Conservation (phyloP, 257 asterid species). For the Linderniella brevidens region DNA sequence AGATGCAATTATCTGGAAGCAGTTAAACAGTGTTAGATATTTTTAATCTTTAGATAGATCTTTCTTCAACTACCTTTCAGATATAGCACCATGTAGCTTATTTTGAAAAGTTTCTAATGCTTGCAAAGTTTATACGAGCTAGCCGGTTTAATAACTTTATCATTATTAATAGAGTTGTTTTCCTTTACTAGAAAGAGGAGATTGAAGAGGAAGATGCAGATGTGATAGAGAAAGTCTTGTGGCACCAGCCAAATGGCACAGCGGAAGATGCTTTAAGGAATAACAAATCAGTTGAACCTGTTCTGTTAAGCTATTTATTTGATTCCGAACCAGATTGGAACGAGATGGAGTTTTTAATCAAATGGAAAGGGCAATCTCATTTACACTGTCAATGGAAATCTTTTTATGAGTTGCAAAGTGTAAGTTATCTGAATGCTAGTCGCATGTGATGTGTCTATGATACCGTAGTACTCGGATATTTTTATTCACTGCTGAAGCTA, state of each 20-base stretch:
- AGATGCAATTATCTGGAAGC: no score
- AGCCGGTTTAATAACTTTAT: no score
- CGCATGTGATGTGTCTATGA: neutral
- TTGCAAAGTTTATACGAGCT: no score
- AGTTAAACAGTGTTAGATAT: no score
- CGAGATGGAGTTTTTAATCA: constrained; percentile 73
- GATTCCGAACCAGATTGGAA: constrained; percentile 81
- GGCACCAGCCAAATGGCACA: constrained; percentile 97
- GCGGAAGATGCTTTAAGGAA: constrained; percentile 87
- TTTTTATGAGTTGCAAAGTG: constrained; percentile 78
- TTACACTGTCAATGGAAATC: constrained; percentile 97
- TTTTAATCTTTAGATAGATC: no score
- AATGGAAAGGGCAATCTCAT: constrained; percentile 99
- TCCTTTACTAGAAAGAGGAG: constrained; percentile 45
- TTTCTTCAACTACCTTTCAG: no score
- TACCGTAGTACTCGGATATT: constrained; percentile 4
- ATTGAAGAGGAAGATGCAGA: constrained; percentile 86
- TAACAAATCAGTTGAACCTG: constrained; percentile 61
- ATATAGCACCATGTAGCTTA: no score
- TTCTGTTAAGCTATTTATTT: constrained; percentile 60
- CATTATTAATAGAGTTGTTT: no score
- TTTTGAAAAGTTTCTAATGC: no score
- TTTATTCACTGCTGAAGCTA: no score
- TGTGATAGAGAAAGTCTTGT: constrained; percentile 79
- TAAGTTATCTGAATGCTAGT: constrained; percentile 18